Base-by-base conservation (phyloP, 331 rosid species). In the Spiraea crenata region DNA sequence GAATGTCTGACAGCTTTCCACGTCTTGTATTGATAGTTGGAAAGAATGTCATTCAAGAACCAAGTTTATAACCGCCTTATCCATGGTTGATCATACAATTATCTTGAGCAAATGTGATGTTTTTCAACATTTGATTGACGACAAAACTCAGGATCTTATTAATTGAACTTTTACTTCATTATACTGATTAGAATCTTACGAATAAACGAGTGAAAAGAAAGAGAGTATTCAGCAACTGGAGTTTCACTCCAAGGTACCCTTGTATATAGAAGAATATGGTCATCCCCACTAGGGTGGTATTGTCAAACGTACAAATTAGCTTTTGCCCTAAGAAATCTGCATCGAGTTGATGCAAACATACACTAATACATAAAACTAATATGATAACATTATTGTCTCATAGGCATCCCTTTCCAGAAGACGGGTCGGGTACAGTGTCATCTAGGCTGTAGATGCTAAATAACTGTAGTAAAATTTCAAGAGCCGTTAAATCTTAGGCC, bases 331-430 rank as follows among this genome's bases (percentile, higher is more conserved):
- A 56, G 35, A 61, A 50, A 34, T 20, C 61, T 68, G 80, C 81
- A 81, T 81, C 86, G 74, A 79, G 84, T 5, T 77, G 81, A 82
- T 84, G 93, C 87, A 82, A 68, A 60, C 8, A 66, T 75, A 77
- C 12, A 69, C 60, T 74, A 55, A 74, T 76, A 68, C 81, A 85
- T 42, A 75, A 40, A 65, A 44, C 9, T 57, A 58, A 38, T 16
- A 64, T 82, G 57, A 60, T 66, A 80, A 39, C 78, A 67, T 68
- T 72, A 56, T 31, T 56, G 64, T 31, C 76, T 65, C 63, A n/a
- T 31, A 14, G 45, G 60, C 67, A 69, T 16, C 64, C 31, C 31
- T 25, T 25, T 25, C 31, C 31, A 25, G 31, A 25, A 25, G 31
- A 25, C 31, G 31, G 31, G 31, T 25, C 7, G 10, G 81, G 46